A percentile compares a stretch with the other conserved stretches of the same genome.
Evolutionary conservation across 2,329 filamentous ascomycete species (phyloP).

Genomic region (Penicillium corylophilum): DNA sequence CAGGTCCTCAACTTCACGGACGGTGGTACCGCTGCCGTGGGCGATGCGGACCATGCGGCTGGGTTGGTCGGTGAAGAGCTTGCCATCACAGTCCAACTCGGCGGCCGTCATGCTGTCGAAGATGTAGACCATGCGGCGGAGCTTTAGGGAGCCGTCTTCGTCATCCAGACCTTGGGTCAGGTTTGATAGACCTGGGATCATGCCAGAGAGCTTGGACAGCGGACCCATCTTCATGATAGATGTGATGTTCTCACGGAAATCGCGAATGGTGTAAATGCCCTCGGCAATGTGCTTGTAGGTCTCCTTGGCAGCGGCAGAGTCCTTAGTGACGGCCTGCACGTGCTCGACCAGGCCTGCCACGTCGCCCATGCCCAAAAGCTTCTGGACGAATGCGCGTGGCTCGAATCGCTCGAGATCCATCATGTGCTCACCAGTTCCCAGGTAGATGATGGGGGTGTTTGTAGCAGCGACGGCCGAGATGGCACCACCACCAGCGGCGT

Average conservation of each 20-base stretch:
- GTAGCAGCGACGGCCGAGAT: constrained; percentile 97
- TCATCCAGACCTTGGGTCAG: constrained; percentile 97
- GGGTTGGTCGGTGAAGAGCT: constrained; percentile 88
- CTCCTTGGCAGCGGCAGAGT: constrained; percentile 77
- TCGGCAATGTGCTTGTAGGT: constrained; percentile 99
- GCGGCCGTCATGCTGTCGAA: constrained; percentile 98
- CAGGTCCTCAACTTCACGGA: constrained; percentile 91
- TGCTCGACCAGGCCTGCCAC: constrained; percentile 94
- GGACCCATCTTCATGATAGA: constrained; percentile 99
- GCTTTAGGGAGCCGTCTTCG: constrained; percentile 87
- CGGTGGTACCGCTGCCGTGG: constrained; percentile 82
- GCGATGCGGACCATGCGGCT: constrained; percentile 91
- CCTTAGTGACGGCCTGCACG: constrained; percentile 89
- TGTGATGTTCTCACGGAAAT: constrained; percentile 88
- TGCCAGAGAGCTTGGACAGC: constrained; percentile 93
- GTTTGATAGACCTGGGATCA: constrained; percentile 93
- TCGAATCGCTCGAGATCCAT: constrained; percentile 90
- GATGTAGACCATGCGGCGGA: constrained; percentile 98
- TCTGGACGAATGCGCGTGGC: constrained; percentile 89
- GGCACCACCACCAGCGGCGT: constrained; percentile 91
- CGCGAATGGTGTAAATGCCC: constrained; percentile 91
- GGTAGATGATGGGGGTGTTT: constrained; percentile 94
- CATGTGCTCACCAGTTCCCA: constrained; percentile 97
- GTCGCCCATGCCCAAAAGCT: constrained; percentile 94
- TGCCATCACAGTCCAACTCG: constrained; percentile 92